phyloP scores from a whole-genome alignment of 2,329 filamentous ascomycete species.

The Trichoderma koningii region DNA sequence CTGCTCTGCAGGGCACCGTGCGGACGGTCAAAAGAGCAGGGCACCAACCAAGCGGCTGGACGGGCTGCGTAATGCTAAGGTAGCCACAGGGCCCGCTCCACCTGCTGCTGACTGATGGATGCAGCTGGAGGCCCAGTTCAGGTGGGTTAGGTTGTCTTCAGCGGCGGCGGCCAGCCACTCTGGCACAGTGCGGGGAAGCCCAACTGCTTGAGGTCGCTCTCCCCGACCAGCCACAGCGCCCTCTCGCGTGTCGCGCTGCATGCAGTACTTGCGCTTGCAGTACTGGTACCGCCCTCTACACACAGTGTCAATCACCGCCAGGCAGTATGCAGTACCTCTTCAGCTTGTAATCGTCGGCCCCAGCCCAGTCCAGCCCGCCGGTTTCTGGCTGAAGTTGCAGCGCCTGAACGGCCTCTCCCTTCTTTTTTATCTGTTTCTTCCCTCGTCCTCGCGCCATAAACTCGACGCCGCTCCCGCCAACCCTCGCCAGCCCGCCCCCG shows the following conservation, averaged over 20 bases:
- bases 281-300: slow-evolving; percentile 12
- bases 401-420: slow-evolving; percentile 23
- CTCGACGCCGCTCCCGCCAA: slow-evolving; percentile 14
- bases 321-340: neutral
- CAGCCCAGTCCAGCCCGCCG: neutral
- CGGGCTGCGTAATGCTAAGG: slow-evolving; percentile 11
- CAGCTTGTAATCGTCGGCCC: no score
- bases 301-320: neutral
- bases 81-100: slow-evolving; percentile 8
- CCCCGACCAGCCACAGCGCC: slow-evolving; percentile 17
- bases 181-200: neutral
- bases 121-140: slow-evolving; percentile 12
- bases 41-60: slow-evolving; percentile 7
- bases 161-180: slow-evolving; percentile 9
- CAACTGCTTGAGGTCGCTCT: neutral
- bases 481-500: slow-evolving; percentile 23
- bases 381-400: neutral
- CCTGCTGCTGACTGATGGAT: slow-evolving; percentile 3
- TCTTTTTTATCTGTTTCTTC: slow-evolving; percentile 18
- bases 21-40: neutral
- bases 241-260: slow-evolving; percentile 2
- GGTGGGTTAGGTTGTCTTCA: slow-evolving; percentile 1
- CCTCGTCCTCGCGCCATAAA: slow-evolving; percentile 12
- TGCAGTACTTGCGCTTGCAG: neutral
- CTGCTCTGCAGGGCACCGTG: no score